Evolutionary conservation across 1,284 basidiomycete species (phyloP).

Genomic region (Austroboletus rostrupii): DNA sequence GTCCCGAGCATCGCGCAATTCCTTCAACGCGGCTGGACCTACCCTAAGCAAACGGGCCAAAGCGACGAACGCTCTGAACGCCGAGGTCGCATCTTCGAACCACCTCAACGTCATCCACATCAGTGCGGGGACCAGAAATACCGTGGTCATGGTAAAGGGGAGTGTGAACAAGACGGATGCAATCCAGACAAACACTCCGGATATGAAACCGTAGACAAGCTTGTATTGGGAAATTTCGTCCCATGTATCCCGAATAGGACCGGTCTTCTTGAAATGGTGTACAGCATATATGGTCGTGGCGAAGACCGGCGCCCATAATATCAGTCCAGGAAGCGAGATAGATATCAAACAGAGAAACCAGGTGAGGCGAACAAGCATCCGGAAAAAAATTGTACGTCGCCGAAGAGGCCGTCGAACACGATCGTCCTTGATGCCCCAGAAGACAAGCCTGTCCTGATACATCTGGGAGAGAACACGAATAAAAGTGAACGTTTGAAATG

Average conservation of each 20-base stretch:
- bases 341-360: slow-evolving; percentile 65
- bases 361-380: slow-evolving; percentile 60
- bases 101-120: slow-evolving; percentile 89
- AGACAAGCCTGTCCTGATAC: slow-evolving; percentile 68
- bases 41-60: slow-evolving; percentile 62
- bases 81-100: slow-evolving; percentile 78
- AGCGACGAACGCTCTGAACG: slow-evolving; percentile 66
- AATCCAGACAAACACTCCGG: slow-evolving; percentile 65
- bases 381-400: slow-evolving; percentile 45
- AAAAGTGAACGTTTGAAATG: not conserved
- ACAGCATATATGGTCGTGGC: slow-evolving; percentile 61
- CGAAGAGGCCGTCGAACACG: slow-evolving; percentile 65
- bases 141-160: slow-evolving; percentile 53
- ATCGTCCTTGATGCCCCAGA: slow-evolving; percentile 75
- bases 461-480: slow-evolving; percentile 36
- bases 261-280: slow-evolving; percentile 69
- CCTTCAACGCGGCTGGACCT: slow-evolving; percentile 51
- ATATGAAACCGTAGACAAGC: slow-evolving; percentile 73
- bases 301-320: slow-evolving; percentile 79
- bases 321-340: slow-evolving; percentile 75
- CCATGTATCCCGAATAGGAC: slow-evolving; percentile 77
- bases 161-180: slow-evolving; percentile 52
- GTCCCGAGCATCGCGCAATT: slow-evolving; percentile 49
- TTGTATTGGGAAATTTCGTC: slow-evolving; percentile 89
- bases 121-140: slow-evolving; percentile 57